phyloP scores from a whole-genome alignment of 306 rosid genomes.

The Corylus americana region DNA sequence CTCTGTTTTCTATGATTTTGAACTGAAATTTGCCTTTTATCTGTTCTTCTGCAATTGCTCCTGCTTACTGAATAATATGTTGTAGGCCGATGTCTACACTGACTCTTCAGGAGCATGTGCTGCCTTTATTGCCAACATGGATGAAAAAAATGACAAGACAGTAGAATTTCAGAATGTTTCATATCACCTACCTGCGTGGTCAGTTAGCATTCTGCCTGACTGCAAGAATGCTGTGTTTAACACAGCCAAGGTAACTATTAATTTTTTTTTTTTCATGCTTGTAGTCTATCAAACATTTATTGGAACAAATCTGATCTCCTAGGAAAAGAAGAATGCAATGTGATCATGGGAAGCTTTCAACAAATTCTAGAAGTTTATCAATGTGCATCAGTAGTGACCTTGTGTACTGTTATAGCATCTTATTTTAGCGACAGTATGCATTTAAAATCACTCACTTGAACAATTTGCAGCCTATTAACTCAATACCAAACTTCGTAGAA shows the following conservation, averaged over 20 bases:
- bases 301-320: background rate
- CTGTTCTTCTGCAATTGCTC: conserved; percentile 5
- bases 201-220: conserved; percentile 96
- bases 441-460: background rate
- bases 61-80: conserved; percentile 24
- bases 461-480: background rate
- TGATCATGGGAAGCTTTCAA: background rate
- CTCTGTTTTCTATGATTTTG: conserved; percentile 2
- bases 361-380: background rate
- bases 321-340: background rate
- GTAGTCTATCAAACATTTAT: conserved; percentile 5
- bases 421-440: background rate
- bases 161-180: conserved; percentile 68
- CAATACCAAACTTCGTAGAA: background rate
- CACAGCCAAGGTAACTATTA: conserved; percentile 73
- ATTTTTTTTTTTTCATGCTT: conserved; percentile 14
- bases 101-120: conserved; percentile 84
- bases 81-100: conserved; percentile 82
- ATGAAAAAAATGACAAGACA: conserved; percentile 78
- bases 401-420: background rate
- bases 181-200: conserved; percentile 96
- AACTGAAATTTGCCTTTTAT: conserved; percentile 20
- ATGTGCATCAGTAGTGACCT: background rate
- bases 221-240: conserved; percentile 84
- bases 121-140: conserved; percentile 75